Evolutionary conservation across 2,329 filamentous ascomycete genomes (phyloP).

Genomic region (Arthrobotrys megalospora): DNA sequence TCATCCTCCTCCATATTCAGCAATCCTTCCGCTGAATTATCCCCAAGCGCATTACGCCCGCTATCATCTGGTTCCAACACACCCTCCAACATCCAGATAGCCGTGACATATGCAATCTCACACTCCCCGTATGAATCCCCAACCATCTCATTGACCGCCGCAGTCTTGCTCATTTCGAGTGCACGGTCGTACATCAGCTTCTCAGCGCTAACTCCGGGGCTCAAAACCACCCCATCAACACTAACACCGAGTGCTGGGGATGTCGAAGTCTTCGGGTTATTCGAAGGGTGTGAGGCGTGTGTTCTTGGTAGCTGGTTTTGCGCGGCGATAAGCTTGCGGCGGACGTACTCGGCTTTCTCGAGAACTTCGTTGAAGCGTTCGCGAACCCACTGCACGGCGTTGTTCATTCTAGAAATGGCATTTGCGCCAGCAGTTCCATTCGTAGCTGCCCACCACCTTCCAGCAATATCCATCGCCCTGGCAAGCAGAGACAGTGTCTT

Average conservation of each 20-base stretch:
- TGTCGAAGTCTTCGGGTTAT: slow-evolving; percentile 70
- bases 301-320: slow-evolving; percentile 86
- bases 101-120: slow-evolving; percentile 92
- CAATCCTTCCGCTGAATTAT: slow-evolving; percentile 63
- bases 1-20: slow-evolving; percentile 69
- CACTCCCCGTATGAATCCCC: slow-evolving; percentile 89
- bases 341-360: slow-evolving; percentile 96
- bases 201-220: slow-evolving; percentile 90
- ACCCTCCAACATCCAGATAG: slow-evolving; percentile 94
- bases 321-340: slow-evolving; percentile 85
- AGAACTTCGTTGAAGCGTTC: slow-evolving; percentile 95
- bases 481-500: slow-evolving; percentile 91
- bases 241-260: slow-evolving; percentile 55
- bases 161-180: slow-evolving; percentile 93
- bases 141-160: slow-evolving; percentile 95
- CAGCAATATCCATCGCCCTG: slow-evolving; percentile 95
- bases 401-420: slow-evolving; percentile 81
- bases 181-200: slow-evolving; percentile 98
- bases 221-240: slow-evolving; percentile 78
- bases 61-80: slow-evolving; percentile 84
- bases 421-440: slow-evolving; percentile 68
- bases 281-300: slow-evolving; percentile 87
- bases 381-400: slow-evolving; percentile 95
- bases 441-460: slow-evolving; percentile 84
- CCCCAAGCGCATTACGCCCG: slow-evolving; percentile 63